These are phyloP conservation scores for Apium graveolens DNA, from an alignment of 129 eudicot species.

Conservation along the genomic window DNA sequence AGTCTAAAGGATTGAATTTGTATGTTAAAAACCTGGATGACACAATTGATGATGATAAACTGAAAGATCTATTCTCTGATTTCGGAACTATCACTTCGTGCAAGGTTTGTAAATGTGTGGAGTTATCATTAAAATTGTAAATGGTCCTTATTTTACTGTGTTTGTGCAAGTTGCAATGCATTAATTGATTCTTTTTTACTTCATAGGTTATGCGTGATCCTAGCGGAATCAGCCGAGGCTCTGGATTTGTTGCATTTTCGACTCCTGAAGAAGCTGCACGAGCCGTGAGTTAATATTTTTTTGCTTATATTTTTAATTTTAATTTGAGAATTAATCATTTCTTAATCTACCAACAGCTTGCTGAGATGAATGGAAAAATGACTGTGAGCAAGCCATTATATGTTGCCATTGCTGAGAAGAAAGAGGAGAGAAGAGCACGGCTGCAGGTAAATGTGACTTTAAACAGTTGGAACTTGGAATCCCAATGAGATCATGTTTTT, in stretches of 20 bases:
- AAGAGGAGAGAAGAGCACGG: constrained; percentile 77
- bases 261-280: constrained; percentile 69
- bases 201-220: constrained; percentile 75
- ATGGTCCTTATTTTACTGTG: not conserved
- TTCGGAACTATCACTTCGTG: constrained; percentile 3
- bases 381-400: constrained; percentile 69
- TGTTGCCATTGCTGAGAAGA: constrained; percentile 74
- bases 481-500: not conserved
- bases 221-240: constrained; percentile 72
- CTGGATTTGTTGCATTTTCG: constrained; percentile 80
- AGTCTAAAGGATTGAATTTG: constrained; percentile 4
- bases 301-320: not conserved
- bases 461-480: too few relatives aligned
- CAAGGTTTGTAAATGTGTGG: not conserved
- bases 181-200: not conserved
- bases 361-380: constrained; percentile 83
- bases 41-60: constrained; percentile 11
- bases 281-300: constrained; percentile 46
- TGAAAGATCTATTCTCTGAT: not conserved
- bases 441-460: constrained; percentile 47
- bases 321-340: not conserved
- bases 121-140: not conserved
- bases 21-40: constrained; percentile 3
- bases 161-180: not conserved
- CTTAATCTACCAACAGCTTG: constrained; percentile 33